Conservation (phyloP, 148 eudicot species). For the Camellia japonica region DNA sequence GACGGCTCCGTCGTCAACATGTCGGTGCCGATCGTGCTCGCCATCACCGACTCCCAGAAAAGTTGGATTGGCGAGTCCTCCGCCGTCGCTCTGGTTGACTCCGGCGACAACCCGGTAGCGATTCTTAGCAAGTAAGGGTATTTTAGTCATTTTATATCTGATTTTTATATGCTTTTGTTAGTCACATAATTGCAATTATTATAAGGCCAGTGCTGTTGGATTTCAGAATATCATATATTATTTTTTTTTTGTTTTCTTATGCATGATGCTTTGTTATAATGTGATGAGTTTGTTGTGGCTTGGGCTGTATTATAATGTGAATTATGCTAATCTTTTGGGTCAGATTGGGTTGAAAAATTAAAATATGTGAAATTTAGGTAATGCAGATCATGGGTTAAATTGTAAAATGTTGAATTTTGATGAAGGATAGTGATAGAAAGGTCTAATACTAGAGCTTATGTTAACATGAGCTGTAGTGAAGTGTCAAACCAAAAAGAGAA, state of each 20-base stretch:
- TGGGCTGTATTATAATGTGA: not conserved
- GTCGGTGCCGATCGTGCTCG: conserved; percentile 95
- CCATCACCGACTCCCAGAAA: conserved; percentile 57
- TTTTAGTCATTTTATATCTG: not conserved
- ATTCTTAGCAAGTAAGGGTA: conserved; percentile 62
- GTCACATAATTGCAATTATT: too few species aligned
- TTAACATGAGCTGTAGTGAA: too few species aligned
- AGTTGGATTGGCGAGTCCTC: conserved; percentile 39
- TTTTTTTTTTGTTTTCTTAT: not conserved
- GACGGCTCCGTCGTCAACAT: conserved; percentile 73
- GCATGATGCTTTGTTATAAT: not conserved
- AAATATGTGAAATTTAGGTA: not conserved
- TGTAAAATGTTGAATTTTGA: not conserved
- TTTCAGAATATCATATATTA: not conserved
- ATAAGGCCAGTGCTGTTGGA: too few species aligned
- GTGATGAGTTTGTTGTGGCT: too few species aligned
- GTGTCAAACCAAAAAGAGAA: too few species aligned
- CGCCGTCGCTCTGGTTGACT: conserved; percentile 60
- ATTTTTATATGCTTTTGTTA: not conserved
- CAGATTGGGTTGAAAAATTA: not conserved
- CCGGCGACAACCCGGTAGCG: conserved; percentile 49
- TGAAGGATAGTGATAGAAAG: not conserved
- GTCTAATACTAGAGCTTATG: too few species aligned
- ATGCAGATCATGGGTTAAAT: not conserved
- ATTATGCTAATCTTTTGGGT: not conserved